phyloP scores from a whole-genome alignment of 1,139 yeast genomes.

The Blastobotrys ciferrii region DNA sequence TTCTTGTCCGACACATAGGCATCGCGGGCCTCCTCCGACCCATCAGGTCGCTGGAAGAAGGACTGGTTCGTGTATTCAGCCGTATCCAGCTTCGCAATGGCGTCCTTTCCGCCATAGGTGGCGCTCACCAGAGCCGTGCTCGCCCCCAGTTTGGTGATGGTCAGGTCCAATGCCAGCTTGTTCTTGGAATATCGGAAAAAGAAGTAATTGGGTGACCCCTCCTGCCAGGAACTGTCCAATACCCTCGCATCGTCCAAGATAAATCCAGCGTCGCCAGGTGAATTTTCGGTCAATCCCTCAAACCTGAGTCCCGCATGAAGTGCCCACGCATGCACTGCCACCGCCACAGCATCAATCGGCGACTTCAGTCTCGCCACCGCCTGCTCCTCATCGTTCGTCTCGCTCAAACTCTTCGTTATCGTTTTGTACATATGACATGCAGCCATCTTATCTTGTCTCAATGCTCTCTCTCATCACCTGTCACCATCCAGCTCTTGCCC shows the following conservation, averaged over 20 bases:
- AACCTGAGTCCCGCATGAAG: constrained; percentile 16
- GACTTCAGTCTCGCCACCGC: constrained; percentile 20
- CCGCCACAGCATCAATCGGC: constrained; percentile 28
- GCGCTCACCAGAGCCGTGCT: constrained; percentile 20
- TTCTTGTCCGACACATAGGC: constrained; percentile 23
- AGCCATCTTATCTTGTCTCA: constrained; percentile 17
- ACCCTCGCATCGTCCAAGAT: constrained; percentile 5
- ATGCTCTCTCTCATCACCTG: background rate
- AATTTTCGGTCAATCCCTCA: constrained; percentile 12
- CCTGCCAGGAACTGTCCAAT: constrained; percentile 23
- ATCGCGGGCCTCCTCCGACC: constrained; percentile 26
- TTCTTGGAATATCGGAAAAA: constrained; percentile 19
- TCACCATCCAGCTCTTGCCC: background rate
- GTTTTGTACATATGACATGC: constrained; percentile 29
- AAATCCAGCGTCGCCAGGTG: constrained; percentile 4
- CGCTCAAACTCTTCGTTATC: constrained; percentile 19
- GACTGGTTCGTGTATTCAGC: constrained; percentile 19
- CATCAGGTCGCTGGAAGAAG: constrained; percentile 28
- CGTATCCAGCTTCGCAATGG: constrained; percentile 19
- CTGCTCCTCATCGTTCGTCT: constrained; percentile 20
- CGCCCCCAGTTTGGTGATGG: constrained; percentile 20
- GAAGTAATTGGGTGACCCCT: constrained; percentile 27
- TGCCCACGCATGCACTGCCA: constrained; percentile 26
- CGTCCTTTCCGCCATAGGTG: constrained; percentile 19
- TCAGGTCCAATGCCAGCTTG: constrained; percentile 18